These are phyloP conservation scores for Pseudocercospora macadamiae DNA, from an alignment of 2,329 filamentous ascomycete species.

Conservation along the genomic window DNA sequence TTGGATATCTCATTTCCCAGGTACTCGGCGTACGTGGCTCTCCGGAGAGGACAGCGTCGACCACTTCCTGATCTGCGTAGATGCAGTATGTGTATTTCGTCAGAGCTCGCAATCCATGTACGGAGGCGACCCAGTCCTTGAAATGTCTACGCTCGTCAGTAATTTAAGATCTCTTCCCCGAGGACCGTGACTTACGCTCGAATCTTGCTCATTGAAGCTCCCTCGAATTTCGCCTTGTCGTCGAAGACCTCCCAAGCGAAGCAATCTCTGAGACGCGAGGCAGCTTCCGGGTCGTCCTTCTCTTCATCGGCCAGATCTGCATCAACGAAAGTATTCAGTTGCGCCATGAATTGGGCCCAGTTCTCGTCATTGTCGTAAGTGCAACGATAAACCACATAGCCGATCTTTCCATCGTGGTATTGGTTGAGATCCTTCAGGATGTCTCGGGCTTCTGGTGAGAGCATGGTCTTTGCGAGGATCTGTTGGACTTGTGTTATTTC, in stretches of 20 bases:
- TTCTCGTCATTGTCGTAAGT: slow-evolving; percentile 6
- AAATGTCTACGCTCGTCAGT: slow-evolving; percentile 1
- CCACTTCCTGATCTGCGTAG: slow-evolving; percentile 16
- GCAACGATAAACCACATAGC: slow-evolving; percentile 14
- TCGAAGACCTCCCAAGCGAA: slow-evolving; percentile 2
- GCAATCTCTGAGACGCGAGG: not conserved
- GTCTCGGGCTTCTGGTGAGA: not conserved
- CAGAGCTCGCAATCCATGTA: not conserved
- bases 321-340: not conserved
- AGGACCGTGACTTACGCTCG: not conserved
- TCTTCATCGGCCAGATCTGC: not conserved
- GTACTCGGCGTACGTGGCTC: not conserved
- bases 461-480: not conserved
- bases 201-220: not conserved
- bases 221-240: not conserved
- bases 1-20: not conserved
- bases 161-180: not conserved
- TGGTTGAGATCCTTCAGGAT: not conserved
- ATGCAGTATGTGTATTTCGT: slow-evolving; percentile 12
- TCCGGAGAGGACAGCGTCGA: slow-evolving; percentile 11
- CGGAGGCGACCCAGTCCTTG: not conserved
- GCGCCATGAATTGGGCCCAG: slow-evolving; percentile 10
- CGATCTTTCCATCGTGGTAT: slow-evolving; percentile 8
- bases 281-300: not conserved
- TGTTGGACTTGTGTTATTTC: not conserved